Conservation (phyloP, 176 grass and related monocot genomes). For the Juncus inflexus region DNA sequence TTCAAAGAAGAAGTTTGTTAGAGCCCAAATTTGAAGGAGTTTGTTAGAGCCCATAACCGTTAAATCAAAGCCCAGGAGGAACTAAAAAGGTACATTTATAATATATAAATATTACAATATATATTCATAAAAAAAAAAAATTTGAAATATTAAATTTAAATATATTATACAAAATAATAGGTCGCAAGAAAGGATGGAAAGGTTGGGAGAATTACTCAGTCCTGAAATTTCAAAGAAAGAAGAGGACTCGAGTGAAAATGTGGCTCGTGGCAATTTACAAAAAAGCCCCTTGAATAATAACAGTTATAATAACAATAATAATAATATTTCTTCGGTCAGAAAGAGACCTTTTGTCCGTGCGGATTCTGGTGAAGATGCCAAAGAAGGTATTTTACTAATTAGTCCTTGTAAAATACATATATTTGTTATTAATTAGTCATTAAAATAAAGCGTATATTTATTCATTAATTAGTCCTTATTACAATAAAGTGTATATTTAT, state of each 20-base stretch:
- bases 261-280: slow-evolving; percentile 43
- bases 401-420: slow-evolving; percentile 4
- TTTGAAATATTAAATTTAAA: too few relatives aligned
- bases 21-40: slow-evolving; percentile 72
- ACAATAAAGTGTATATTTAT: too few relatives aligned
- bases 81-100: slow-evolving; percentile 61
- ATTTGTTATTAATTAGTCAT: neutral
- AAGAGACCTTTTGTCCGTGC: slow-evolving; percentile 41
- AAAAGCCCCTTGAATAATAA: slow-evolving; percentile 37
- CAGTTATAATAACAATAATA: slow-evolving; percentile 39
- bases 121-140: too few relatives aligned
- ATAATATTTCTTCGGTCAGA: slow-evolving; percentile 35
- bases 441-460: neutral
- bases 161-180: slow-evolving; percentile 30
- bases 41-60: slow-evolving; percentile 61
- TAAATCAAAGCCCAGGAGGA: slow-evolving; percentile 64
- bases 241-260: slow-evolving; percentile 51
- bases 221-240: slow-evolving; percentile 63
- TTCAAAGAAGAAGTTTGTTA: too few relatives aligned
- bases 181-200: slow-evolving; percentile 68
- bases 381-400: slow-evolving; percentile 38
- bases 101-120: neutral
- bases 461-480: too few relatives aligned
- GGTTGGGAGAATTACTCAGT: slow-evolving; percentile 53
- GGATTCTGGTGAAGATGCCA: slow-evolving; percentile 49